Evolutionary conservation across 768 basidiomycete species (phyloP), one percentile per base, ranked within the genome.

Genomic region (Tulasnella sp.): DNA sequence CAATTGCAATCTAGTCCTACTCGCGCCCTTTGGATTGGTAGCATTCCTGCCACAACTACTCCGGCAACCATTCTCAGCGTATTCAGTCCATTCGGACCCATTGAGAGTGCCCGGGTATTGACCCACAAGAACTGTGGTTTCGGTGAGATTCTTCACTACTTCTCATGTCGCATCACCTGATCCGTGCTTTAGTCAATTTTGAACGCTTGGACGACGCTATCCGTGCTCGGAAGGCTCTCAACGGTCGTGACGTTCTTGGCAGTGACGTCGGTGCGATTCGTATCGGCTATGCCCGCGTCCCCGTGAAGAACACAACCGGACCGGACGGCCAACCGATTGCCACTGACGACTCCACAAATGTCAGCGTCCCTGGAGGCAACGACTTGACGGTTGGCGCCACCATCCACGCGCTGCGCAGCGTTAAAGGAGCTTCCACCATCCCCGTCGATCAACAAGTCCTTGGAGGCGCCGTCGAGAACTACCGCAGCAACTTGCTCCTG

Each of bases 71-170:
- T 99, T 62, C 70, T 97, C 50, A 92, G 90, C 63, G 88, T 99
- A 39, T 99, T 99, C 68, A 91, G 91, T 64, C 91, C 93, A 17
- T 99, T 90, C 65, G 96, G 96, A 0, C 89, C 93, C 2, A 97
- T 99, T 62, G 96, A 99, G 71, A 93, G 88, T 49, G 96, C 94
- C 7, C 75, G 96, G 59, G 92, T 98, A 12, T 73, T 99, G 64
- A 93, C 91, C 3, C 91, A 96, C 74, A 98, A 98, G 74, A 94
- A 94, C 63, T 96, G 96, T 69, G 89, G 90, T 59, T 88, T 86
- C 71, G 85, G 82, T 83, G 58, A 69, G 83, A 80, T 4, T 25
- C 35, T 34, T 35, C 19, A 14, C 57, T 63, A 12, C 15, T 27
- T 41, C 3, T 48, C 31, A 53, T 49, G 6, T 31, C 21, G 14